Evolutionary conservation across 768 basidiomycete genomes (phyloP).

Genomic region (Pisolithus tinctorius): DNA sequence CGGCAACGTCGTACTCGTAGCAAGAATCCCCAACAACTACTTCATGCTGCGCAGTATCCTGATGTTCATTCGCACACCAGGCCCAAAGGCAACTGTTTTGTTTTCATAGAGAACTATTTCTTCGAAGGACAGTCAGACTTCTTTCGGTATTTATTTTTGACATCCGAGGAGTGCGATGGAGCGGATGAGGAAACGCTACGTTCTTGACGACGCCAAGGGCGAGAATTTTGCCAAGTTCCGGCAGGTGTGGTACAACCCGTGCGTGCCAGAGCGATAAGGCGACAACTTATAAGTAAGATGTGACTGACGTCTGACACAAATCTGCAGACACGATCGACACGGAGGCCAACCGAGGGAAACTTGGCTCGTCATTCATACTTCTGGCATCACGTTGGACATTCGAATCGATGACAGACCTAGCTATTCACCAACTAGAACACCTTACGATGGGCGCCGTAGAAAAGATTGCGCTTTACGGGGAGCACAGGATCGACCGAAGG

Average conservation of each 20-base stretch:
- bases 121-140: slow-evolving; percentile 30
- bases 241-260: slow-evolving; percentile 56
- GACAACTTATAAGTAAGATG: too few species aligned
- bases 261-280: slow-evolving; percentile 8
- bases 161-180: slow-evolving; percentile 6
- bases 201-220: slow-evolving; percentile 24
- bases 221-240: slow-evolving; percentile 41
- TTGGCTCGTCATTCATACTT: slow-evolving; percentile 47
- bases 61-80: slow-evolving; percentile 13
- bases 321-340: slow-evolving; percentile 44
- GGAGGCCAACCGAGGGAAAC: slow-evolving; percentile 43
- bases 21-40: slow-evolving; percentile 22
- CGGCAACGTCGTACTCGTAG: slow-evolving; percentile 50
- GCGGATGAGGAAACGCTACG: slow-evolving; percentile 3
- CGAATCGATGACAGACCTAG: slow-evolving; percentile 40
- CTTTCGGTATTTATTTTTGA: slow-evolving; percentile 22
- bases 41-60: background rate
- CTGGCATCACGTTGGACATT: slow-evolving; percentile 57
- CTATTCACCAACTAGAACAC: slow-evolving; percentile 50
- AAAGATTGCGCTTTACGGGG: slow-evolving; percentile 52
- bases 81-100: slow-evolving; percentile 28
- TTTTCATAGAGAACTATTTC: slow-evolving; percentile 26
- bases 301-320: too few species aligned
- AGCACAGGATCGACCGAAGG: slow-evolving; percentile 40
- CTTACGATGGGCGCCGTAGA: slow-evolving; percentile 40